Percentiles rank a stretch among this genome's conserved stretches.
Conservation (phyloP, 306 rosid species). For the Senna siamea region DNA sequence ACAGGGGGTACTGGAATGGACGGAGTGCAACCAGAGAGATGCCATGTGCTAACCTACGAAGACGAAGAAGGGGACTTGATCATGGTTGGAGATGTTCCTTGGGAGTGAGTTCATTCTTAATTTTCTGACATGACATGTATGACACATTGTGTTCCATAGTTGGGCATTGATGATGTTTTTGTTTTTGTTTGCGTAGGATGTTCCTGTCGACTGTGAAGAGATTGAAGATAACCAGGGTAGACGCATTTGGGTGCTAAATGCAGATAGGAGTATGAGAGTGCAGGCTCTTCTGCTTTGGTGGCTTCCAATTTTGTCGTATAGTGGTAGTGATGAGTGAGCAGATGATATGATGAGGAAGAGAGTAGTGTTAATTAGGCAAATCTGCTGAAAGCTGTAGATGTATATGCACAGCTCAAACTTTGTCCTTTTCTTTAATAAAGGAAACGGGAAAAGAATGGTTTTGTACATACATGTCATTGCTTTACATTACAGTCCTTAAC, state of each 20-base stretch:
- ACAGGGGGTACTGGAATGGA: conserved; percentile 81
- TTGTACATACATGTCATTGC: conserved; percentile 20
- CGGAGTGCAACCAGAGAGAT: conserved; percentile 58
- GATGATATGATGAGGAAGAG: no score
- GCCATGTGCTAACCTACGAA: conserved; percentile 77
- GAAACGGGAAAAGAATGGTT: conserved; percentile 23
- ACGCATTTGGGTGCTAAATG: conserved; percentile 47
- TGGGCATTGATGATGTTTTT: not conserved
- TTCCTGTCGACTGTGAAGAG: conserved; percentile 71
- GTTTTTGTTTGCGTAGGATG: conserved; percentile 55
- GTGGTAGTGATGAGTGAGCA: conserved; percentile 23
- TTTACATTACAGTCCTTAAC: not conserved
- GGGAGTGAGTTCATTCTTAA: conserved; percentile 62
- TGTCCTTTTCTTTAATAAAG: not conserved
- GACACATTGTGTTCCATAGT: not conserved
- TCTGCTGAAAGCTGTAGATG: conserved; percentile 30
- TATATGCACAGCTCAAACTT: conserved; percentile 31
- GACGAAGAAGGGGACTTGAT: conserved; percentile 87
- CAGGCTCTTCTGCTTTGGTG: no score
- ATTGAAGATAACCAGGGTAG: conserved; percentile 77
- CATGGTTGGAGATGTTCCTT: conserved; percentile 84
- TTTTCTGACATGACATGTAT: not conserved
- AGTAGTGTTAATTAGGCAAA: conserved; percentile 15
- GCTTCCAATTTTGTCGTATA: conserved; percentile 30
- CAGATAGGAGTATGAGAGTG: not conserved